A percentile compares a stretch with the other conserved stretches of the same genome.
phyloP scores from a whole-genome alignment of 331 rosid species.

The Stylosanthes scabra region DNA sequence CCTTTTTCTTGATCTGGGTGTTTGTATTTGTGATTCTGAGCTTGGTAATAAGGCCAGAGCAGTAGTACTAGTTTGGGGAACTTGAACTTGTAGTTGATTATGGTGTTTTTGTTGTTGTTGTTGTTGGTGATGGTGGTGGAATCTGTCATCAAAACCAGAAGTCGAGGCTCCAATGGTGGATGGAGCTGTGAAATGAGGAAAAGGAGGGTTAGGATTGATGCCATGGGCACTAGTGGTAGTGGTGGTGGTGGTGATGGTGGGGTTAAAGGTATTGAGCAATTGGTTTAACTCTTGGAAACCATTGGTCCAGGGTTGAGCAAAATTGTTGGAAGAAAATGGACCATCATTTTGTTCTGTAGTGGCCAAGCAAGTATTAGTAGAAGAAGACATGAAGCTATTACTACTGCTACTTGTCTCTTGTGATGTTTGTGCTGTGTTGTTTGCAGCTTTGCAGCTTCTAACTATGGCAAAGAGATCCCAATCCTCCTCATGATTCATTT shows the following conservation, averaged over 20 bases:
- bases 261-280: slow-evolving; percentile 45
- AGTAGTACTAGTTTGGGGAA: slow-evolving; percentile 24
- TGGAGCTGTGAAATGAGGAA: neutral
- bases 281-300: slow-evolving; percentile 62
- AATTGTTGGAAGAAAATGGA: slow-evolving; percentile 46
- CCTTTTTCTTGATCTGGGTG: slow-evolving; percentile 73
- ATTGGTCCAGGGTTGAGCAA: slow-evolving; percentile 39
- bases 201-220: slow-evolving; percentile 28
- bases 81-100: slow-evolving; percentile 24
- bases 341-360: slow-evolving; percentile 35
- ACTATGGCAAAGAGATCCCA: slow-evolving; percentile 91
- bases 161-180: slow-evolving; percentile 35
- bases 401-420: neutral
- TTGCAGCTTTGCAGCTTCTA: slow-evolving; percentile 53
- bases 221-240: slow-evolving; percentile 33
- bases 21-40: slow-evolving; percentile 34
- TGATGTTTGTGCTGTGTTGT: slow-evolving; percentile 1
- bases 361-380: slow-evolving; percentile 26
- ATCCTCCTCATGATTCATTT: slow-evolving; percentile 54
- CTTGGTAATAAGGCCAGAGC: slow-evolving; percentile 36
- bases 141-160: slow-evolving; percentile 31
- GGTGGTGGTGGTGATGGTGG: slow-evolving; percentile 45
- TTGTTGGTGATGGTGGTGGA: slow-evolving; percentile 40
- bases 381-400: slow-evolving; percentile 1
- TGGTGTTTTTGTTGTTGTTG: slow-evolving; percentile 32